These are phyloP conservation scores for Solanum verrucosum DNA, from an alignment of 257 asterid genomes.

Conservation along the genomic window DNA sequence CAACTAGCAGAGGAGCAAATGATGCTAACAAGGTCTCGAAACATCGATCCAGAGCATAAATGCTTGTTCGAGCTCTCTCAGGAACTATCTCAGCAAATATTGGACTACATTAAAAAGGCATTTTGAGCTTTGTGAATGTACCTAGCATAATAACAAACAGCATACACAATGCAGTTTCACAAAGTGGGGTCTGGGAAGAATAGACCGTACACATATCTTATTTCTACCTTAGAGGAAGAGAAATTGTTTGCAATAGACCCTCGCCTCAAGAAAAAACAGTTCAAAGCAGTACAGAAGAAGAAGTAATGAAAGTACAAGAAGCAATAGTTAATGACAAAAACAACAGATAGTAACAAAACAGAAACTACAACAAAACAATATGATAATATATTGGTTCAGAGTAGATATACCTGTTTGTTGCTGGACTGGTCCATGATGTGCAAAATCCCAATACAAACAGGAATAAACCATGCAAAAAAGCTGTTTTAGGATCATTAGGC, in stretches of 20 bases:
- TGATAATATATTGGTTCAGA: too few relatives aligned
- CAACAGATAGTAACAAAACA: too few relatives aligned
- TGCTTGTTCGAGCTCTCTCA: conserved; percentile 3
- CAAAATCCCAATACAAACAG: too few relatives aligned
- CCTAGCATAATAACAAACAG: background rate
- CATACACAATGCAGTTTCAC: background rate
- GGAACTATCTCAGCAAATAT: conserved; percentile 12
- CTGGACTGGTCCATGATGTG: too few relatives aligned
- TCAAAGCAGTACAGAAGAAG: too few relatives aligned
- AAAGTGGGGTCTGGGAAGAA: background rate
- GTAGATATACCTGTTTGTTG: background rate
- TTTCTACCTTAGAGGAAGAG: too few relatives aligned
- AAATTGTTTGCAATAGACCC: background rate
- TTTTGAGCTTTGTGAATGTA: background rate
- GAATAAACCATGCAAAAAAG: too few relatives aligned
- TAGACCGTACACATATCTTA: background rate
- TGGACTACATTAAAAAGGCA: background rate
- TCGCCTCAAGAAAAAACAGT: background rate
- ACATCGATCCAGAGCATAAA: conserved; percentile 3
- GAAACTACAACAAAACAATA: too few relatives aligned
- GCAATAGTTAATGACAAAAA: too few relatives aligned
- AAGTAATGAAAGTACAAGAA: too few relatives aligned
- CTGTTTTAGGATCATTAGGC: background rate
- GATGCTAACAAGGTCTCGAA: conserved; percentile 66
- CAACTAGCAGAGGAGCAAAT: conserved; percentile 77